These are phyloP conservation scores for Daldinia eschscholtzii DNA, from an alignment of 2,329 filamentous ascomycete species.

Conservation along the genomic window DNA sequence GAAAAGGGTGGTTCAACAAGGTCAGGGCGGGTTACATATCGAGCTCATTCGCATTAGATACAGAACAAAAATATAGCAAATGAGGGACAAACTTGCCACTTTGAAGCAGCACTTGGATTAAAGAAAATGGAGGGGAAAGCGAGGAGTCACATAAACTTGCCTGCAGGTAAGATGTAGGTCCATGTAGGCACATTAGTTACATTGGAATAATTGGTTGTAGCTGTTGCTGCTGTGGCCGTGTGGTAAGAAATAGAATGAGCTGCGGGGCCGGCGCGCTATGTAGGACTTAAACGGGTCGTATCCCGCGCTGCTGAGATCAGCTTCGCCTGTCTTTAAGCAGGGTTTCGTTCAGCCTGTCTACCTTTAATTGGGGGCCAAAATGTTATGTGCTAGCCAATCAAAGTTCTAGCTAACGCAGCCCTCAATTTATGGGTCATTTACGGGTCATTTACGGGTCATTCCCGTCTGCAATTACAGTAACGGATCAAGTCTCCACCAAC, in stretches of 20 bases:
- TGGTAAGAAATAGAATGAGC: neutral
- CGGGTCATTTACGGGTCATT: conserved; percentile 5
- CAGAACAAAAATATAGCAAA: too few relatives aligned
- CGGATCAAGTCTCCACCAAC: neutral
- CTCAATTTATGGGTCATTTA: conserved; percentile 9
- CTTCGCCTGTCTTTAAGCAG: neutral
- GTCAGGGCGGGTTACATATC: neutral
- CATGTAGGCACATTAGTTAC: neutral
- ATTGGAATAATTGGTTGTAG: neutral
- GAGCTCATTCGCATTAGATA: too few relatives aligned
- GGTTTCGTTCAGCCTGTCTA: neutral
- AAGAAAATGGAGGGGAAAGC: neutral
- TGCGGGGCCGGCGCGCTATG: neutral
- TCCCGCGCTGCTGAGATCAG: neutral
- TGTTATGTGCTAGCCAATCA: conserved; percentile 7
- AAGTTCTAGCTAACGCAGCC: neutral
- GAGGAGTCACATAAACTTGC: neutral
- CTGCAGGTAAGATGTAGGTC: too few relatives aligned
- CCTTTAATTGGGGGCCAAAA: conserved; percentile 24
- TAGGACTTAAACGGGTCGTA: neutral
- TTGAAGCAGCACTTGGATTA: neutral
- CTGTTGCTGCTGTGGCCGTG: neutral
- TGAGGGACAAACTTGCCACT: too few relatives aligned
- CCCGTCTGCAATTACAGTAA: neutral
- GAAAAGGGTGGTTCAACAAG: neutral